Percentiles rank a stretch among this genome's conserved stretches.
Conservation (phyloP, 208 protist species). For the Giardia muris region DNA sequence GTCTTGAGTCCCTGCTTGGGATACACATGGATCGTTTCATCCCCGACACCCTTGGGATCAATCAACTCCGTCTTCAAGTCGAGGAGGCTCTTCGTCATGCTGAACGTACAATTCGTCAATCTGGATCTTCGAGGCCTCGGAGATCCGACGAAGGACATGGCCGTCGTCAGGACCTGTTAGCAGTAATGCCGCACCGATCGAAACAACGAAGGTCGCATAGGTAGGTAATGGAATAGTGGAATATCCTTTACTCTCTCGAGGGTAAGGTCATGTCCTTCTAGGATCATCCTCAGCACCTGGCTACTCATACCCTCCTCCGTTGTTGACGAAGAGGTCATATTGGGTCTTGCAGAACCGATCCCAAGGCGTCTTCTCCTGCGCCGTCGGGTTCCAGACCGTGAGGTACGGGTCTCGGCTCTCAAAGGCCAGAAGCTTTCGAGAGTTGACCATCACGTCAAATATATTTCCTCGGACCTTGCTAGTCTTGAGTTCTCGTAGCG, state of each 20-base stretch:
- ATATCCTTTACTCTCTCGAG: too few relatives aligned
- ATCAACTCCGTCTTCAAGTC: not conserved
- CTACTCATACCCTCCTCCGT: not conserved
- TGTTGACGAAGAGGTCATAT: not conserved
- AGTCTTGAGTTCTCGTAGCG: not conserved
- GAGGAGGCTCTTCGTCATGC: not conserved
- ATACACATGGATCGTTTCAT: not conserved
- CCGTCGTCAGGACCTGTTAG: too few relatives aligned
- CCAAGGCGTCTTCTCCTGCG: conserved; percentile 1
- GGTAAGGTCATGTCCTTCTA: too few relatives aligned
- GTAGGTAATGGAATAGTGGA: too few relatives aligned
- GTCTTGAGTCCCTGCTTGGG: not conserved
- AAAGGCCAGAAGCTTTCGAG: conserved; percentile 25
- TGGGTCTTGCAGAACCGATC: not conserved
- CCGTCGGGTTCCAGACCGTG: not conserved
- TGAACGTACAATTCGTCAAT: not conserved
- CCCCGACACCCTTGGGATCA: not conserved
- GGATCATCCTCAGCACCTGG: too few relatives aligned
- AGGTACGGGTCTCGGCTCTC: conserved; percentile 7
- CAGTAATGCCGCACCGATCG: too few relatives aligned
- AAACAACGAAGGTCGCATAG: too few relatives aligned
- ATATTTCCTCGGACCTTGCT: conserved; percentile 1
- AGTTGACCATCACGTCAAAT: conserved; percentile 27
- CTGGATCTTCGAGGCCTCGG: too few relatives aligned
- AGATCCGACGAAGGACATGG: too few relatives aligned